Conservation (phyloP, 192 early-diverging fungal genomes). For the Podila horticola region DNA sequence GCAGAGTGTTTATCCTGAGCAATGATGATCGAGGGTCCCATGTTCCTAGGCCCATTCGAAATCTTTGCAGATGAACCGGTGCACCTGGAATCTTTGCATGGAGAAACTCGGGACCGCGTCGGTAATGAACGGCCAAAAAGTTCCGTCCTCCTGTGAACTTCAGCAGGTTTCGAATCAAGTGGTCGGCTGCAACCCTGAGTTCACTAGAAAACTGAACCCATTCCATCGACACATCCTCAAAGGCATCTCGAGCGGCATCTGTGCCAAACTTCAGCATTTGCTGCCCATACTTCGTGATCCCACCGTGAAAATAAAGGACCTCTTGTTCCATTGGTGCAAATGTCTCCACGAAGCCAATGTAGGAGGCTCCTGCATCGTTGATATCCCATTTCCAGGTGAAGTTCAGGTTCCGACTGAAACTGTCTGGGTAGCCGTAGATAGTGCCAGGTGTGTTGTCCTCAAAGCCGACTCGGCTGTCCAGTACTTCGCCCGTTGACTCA, state of each 20-base stretch:
- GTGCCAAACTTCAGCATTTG: neutral
- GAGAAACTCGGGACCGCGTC: too few species aligned
- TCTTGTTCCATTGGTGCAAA: neutral
- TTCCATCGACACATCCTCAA: conserved; percentile 6
- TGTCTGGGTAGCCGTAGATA: neutral
- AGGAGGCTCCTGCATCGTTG: neutral
- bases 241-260: conserved; percentile 2
- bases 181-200: neutral
- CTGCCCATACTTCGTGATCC: conserved; percentile 5
- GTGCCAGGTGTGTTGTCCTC: neutral
- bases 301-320: conserved; percentile 3
- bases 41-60: neutral
- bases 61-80: neutral
- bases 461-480: too few species aligned
- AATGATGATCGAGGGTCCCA: neutral
- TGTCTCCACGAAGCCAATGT: conserved; percentile 5
- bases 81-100: neutral
- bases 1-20: neutral
- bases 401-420: neutral
- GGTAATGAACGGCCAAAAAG: neutral
- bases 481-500: neutral
- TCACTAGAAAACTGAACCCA: conserved; percentile 4
- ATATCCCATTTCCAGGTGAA: neutral
- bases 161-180: conserved; percentile 11
- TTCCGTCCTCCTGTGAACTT: conserved; percentile 1